Conservation (phyloP, 2,329 filamentous ascomycete genomes). For the Microsporum ferrugineum region DNA sequence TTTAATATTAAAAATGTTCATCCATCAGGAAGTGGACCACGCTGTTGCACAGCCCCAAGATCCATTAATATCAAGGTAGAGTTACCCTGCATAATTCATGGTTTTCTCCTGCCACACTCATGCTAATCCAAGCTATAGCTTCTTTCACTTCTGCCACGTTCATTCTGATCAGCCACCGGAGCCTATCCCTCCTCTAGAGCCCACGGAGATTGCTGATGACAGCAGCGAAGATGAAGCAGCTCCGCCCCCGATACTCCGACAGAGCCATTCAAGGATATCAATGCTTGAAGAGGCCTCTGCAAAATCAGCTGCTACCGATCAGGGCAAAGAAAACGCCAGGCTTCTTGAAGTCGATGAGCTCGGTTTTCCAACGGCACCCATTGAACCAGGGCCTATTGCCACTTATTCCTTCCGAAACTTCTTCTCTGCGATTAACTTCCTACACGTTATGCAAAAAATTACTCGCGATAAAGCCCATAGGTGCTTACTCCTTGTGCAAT, state of each 20-base stretch:
- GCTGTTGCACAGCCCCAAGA: constrained; percentile 78
- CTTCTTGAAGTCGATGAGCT: constrained; percentile 66
- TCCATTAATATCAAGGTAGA: constrained; percentile 65
- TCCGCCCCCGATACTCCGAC: constrained; percentile 67
- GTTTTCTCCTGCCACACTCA: constrained; percentile 6
- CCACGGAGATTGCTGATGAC: constrained; percentile 20
- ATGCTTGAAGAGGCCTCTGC: constrained; percentile 17
- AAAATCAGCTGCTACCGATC: constrained; percentile 9
- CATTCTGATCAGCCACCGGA: constrained; percentile 50
- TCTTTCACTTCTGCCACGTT: constrained; percentile 79
- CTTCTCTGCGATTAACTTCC: constrained; percentile 87
- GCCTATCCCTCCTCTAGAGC: constrained; percentile 24
- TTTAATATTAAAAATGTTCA: constrained; percentile 82
- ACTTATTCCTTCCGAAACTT: constrained; percentile 90
- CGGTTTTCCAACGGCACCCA: constrained; percentile 60
- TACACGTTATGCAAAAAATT: constrained; percentile 94
- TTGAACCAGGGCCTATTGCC: constrained; percentile 60
- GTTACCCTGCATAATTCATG: background rate
- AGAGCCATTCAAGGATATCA: constrained; percentile 37
- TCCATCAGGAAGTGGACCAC: constrained; percentile 85
- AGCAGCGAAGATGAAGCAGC: constrained; percentile 58
- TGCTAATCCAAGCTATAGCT: constrained; percentile 41
- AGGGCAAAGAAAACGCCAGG: constrained; percentile 8
- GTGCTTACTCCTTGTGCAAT: constrained; percentile 84
- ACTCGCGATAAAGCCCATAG: constrained; percentile 93